Percentiles rank a stretch among this genome's conserved stretches.
phyloP scores from a whole-genome alignment of 148 eudicot genomes.

The Heliamphora exappendiculata region DNA sequence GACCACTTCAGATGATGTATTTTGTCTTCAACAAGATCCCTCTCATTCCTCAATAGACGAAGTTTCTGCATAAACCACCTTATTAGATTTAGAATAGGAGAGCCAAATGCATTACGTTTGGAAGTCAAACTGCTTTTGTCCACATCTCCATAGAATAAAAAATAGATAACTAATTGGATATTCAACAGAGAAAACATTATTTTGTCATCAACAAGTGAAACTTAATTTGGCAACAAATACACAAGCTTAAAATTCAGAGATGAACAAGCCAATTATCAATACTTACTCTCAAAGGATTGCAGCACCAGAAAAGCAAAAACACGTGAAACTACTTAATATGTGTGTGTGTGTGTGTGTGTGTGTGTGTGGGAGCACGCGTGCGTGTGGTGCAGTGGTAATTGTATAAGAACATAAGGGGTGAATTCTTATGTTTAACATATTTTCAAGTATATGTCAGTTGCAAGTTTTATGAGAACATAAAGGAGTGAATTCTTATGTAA shows the following conservation, averaged over 20 bases:
- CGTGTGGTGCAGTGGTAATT: too few relatives aligned
- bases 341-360: too few relatives aligned
- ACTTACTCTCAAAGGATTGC: not conserved
- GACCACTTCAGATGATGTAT: constrained; percentile 88
- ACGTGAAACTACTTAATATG: too few relatives aligned
- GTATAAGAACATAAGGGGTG: too few relatives aligned
- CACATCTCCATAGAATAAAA: not conserved
- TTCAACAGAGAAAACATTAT: not conserved
- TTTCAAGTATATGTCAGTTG: too few relatives aligned
- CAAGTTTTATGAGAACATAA: not conserved
- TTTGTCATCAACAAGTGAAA: not conserved
- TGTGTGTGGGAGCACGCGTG: too few relatives aligned
- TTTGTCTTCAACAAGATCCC: constrained; percentile 72
- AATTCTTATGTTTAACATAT: too few relatives aligned
- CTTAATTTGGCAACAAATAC: not conserved
- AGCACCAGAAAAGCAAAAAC: not conserved
- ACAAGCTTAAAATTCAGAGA: not conserved
- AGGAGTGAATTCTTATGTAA: not conserved
- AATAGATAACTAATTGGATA: not conserved
- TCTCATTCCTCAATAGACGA: constrained; percentile 63
- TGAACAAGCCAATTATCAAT: not conserved
- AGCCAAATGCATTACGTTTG: not conserved
- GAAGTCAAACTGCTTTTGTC: constrained; percentile 2
- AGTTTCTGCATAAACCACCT: constrained; percentile 52
- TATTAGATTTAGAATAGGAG: not conserved